Evolutionary conservation across 2,329 filamentous ascomycete genomes (phyloP), one percentile per base, ranked within the genome.

Genomic region (Aspergillus chevalieri): DNA sequence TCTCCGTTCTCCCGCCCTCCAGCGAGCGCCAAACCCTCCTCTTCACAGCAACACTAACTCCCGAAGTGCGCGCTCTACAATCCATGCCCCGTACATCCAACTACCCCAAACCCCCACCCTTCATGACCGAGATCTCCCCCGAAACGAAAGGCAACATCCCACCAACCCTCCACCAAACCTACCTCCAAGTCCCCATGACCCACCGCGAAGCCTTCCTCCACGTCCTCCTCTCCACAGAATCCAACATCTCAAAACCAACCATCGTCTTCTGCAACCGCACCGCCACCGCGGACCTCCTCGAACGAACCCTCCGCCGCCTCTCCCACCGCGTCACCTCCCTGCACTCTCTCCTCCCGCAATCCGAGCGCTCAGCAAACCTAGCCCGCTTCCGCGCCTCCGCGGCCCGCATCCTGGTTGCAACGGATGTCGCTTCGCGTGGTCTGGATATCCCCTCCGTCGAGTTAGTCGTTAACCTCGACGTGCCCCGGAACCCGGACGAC

Each of bases 261-360:
- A 96, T 98, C 63, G 84, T 98, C 53, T 98, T 98, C 75, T 91
- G 87, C 77, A 98, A 98, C 73, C 83, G 89, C 44, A 95, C 90
- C 1, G 79, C 83, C 47, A 96, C 92, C 0, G 92, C 93, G 8
- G 88, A 92, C 58, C 83, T 93, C 51, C 79, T 98, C 4, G 90
- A 96, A 64, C 89, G 95, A 65, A 80, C 94, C 49, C 80, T 98
- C 10, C 86, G 90, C 28, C 78, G 91, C 6, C 83, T 98, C 14
- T 84, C 85, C 34, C 93, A 98, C 75, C 84, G 90, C 47, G 90
- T 96, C 34, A 96, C 93, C 1, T 86, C 91, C 1, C 78, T 98
- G 28, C 92, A 98, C 74, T 95, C 89, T 8, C 83, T 83, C 45
- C 83, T 98, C 0, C 85, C 86, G 1, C 93, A 98, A 65, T 80